Base-by-base conservation (phyloP, 2,329 filamentous ascomycete species). In the Beauveria medogensis region DNA sequence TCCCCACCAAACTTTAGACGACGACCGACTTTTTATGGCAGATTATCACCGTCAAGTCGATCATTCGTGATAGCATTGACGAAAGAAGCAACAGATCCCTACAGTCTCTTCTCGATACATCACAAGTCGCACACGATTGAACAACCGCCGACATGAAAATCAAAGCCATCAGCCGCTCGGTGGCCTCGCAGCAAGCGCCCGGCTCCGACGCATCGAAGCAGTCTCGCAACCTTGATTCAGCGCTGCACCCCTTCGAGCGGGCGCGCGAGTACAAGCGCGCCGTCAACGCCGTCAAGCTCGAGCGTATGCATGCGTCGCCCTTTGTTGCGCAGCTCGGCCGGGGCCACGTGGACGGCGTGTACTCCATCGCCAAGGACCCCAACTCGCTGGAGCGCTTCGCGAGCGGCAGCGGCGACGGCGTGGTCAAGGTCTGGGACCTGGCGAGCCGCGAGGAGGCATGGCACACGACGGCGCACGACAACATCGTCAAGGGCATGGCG, bases 371-470 rank as follows among this genome's bases (percentile, higher is more conserved):
- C 63, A 92, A 92, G 73, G 91, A 94, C 67, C 88, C 89, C 7
- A 85, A 84, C 66, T 87, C 86, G 8, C 75, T 93, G 28, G 83
- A 91, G 67, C 80, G 87, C 61, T 84, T 92, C 67, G 91, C 92
- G 7, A 93, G 89, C 69, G 92, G 90, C 48, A 91, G 88, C 66
- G 92, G 92, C 65, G 94, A 99, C 73, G 93, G 94, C 65, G 86
- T 97, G 10, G 84, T 99, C 62, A 99, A 99, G 75, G 89, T 94
- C 40, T 96, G 92, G 92, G 88, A 95, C 59, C 64, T 94, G 68
- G 82, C 86, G 10, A 87, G 80, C 64, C 80, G 84, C 61, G 85
- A 89, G 30, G 88, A 94, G 71, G 81, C 88, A 53, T 93, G 90
- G 87, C 82, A 90, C 68, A 82, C 83, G 3, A 85, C 89, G 64